Evolutionary conservation across 176 grass and related monocot genomes (phyloP).

Genomic region (Zea mays): Zm-B73-REFERENCE-NAM-5.0 NC_050098.1:234463501-234464000

Average conservation of each 20-base stretch:
- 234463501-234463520: neutral
- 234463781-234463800: conserved; percentile 1
- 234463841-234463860: conserved; percentile 1
- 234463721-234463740: conserved; percentile 30
- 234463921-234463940: neutral
- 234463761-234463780: conserved; percentile 32
- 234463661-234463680: conserved; percentile 69
- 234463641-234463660: conserved; percentile 90
- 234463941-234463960: neutral
- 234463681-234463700: conserved; percentile 77
- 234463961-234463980: conserved; percentile 28
- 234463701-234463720: conserved; percentile 38
- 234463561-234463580: neutral
- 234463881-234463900: neutral
- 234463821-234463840: conserved; percentile 32
- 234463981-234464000: conserved; percentile 32
- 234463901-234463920: conserved; percentile 16
- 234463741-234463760: conserved; percentile 43
- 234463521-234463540: neutral
- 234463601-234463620: conserved; percentile 89
- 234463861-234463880: neutral
- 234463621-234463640: conserved; percentile 79
- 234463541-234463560: neutral
- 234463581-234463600: conserved; percentile 45
- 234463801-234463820: neutral